Evolutionary conservation across 2,329 filamentous ascomycete genomes (phyloP).

Genomic region (Escovopsis sp.): DNA sequence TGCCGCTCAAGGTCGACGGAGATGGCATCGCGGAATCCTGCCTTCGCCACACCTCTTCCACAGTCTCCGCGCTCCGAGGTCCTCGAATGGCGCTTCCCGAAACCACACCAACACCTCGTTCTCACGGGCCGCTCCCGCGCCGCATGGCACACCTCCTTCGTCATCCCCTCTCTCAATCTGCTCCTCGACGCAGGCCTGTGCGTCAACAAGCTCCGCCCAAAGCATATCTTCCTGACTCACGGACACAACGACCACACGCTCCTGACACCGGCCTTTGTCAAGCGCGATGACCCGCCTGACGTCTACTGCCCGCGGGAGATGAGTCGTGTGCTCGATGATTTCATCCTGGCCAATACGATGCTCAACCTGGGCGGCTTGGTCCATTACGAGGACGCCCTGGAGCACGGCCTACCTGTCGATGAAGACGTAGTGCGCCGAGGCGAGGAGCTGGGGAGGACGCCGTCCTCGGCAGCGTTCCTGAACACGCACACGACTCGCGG

Average conservation of each 20-base stretch:
- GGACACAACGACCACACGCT: conserved; percentile 34
- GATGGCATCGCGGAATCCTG: no score
- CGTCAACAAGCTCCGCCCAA: conserved; percentile 30
- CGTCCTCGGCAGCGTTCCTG: conserved; percentile 11
- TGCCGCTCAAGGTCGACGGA: no score
- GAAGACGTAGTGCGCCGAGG: conserved; percentile 5
- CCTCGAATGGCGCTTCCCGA: conserved; percentile 31
- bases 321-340: conserved; percentile 23
- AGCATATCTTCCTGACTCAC: conserved; percentile 35
- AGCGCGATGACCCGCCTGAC: conserved; percentile 29
- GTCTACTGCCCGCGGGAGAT: conserved; percentile 30
- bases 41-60: conserved; percentile 28
- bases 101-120: conserved; percentile 25
- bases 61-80: conserved; percentile 29
- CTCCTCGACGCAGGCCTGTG: conserved; percentile 33
- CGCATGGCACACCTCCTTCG: conserved; percentile 36
- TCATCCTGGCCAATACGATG: conserved; percentile 24
- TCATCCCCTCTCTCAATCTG: conserved; percentile 34
- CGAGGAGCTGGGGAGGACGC: conserved; percentile 3
- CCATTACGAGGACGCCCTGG: conserved; percentile 13
- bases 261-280: conserved; percentile 27
- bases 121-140: conserved; percentile 33
- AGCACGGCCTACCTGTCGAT: conserved; percentile 4
- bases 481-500: conserved; percentile 26
- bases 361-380: conserved; percentile 27